Conservation (phyloP, 2,329 filamentous ascomycete genomes). For the Penicillium nordicum region DNA sequence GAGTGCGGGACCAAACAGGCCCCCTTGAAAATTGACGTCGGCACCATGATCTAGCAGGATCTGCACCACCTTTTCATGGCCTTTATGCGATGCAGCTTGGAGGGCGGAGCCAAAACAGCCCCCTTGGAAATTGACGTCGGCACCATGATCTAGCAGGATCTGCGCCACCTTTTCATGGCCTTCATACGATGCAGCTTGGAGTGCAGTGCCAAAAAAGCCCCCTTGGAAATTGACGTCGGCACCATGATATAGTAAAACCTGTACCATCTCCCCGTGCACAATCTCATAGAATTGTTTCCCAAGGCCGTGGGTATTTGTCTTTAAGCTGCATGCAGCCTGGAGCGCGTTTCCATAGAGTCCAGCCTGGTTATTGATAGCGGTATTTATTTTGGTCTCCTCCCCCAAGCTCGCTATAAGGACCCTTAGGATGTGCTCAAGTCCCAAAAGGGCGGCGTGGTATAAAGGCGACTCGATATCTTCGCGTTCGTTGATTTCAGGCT, state of each 20-base stretch:
- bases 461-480: neutral
- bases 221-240: slow-evolving; percentile 1
- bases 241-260: neutral
- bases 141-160: neutral
- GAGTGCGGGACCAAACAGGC: too few species aligned
- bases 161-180: slow-evolving; percentile 1
- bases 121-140: neutral
- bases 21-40: neutral
- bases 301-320: too few species aligned
- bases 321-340: neutral
- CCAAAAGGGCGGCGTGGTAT: slow-evolving; percentile 9
- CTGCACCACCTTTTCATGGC: too few species aligned
- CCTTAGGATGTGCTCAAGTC: neutral
- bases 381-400: neutral
- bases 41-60: too few species aligned
- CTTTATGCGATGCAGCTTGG: too few species aligned
- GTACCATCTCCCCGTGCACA: neutral
- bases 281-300: too few species aligned
- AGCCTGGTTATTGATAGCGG: neutral
- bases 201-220: neutral
- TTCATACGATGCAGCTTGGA: neutral
- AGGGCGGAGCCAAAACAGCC: too few species aligned
- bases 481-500: fast-evolving
- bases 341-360: neutral
- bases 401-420: neutral